phyloP scores from a whole-genome alignment of 2,329 filamentous ascomycete genomes.

The Emergomyces orientalis region DNA sequence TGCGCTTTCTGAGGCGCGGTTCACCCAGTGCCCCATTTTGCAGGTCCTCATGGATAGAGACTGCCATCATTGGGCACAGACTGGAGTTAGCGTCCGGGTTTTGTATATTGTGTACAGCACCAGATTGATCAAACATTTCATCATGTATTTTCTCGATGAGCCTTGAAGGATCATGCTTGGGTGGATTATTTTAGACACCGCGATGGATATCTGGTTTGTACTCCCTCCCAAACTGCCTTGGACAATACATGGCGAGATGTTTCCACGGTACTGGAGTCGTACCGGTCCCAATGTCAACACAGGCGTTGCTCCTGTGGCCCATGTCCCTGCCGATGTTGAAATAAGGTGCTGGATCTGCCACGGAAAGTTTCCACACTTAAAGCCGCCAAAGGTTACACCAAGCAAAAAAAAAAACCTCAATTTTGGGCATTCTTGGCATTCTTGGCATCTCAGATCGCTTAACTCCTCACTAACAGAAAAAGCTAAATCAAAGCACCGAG shows the following conservation, averaged over 20 bases:
- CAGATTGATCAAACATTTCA: too few relatives aligned
- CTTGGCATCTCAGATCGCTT: background rate
- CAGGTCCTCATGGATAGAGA: too few relatives aligned
- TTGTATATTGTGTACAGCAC: too few relatives aligned
- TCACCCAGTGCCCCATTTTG: too few relatives aligned
- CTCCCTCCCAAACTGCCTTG: background rate
- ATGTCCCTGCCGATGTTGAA: background rate
- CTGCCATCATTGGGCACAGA: background rate
- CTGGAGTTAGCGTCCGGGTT: background rate
- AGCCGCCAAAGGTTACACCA: background rate
- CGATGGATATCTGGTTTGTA: background rate
- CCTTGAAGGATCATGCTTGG: too few relatives aligned
- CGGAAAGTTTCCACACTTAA: background rate
- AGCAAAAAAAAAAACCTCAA: background rate
- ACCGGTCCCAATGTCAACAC: background rate
- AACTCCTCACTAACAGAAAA: too few relatives aligned
- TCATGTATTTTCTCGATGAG: too few relatives aligned
- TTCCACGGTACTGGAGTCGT: background rate
- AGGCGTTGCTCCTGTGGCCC: too few relatives aligned
- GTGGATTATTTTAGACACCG: background rate
- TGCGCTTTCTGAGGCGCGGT: background rate
- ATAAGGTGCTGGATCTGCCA: background rate
- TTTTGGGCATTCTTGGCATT: background rate
- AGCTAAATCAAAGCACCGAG: too few relatives aligned
- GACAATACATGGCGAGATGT: background rate